phyloP scores from a whole-genome alignment of 192 early-diverging fungal genomes.

The Coemansia umbellata region DNA sequence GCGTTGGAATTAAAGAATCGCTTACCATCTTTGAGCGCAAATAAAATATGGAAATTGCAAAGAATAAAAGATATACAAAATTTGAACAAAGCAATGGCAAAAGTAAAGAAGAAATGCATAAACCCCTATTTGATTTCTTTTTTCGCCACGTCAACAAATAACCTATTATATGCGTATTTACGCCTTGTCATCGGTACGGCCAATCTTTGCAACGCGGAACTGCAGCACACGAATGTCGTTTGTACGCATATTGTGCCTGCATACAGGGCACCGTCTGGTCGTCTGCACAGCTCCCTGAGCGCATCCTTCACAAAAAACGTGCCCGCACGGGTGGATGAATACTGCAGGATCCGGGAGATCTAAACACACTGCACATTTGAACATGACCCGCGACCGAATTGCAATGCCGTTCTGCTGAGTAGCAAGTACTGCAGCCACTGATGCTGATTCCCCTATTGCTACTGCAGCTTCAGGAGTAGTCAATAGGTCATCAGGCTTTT shows the following conservation, averaged over 20 bases:
- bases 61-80: too few species aligned
- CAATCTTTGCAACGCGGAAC: constrained; percentile 32
- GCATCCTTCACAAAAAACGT: constrained; percentile 47
- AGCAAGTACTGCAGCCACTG: background rate
- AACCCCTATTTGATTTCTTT: too few species aligned
- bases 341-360: constrained; percentile 45
- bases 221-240: constrained; percentile 38
- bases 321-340: constrained; percentile 44
- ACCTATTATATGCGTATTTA: background rate
- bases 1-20: too few species aligned
- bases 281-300: constrained; percentile 36
- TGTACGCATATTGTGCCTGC: constrained; percentile 35
- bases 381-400: constrained; percentile 23
- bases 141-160: background rate
- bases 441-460: background rate
- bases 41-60: too few species aligned
- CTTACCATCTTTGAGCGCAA: too few species aligned
- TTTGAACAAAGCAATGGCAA: too few species aligned
- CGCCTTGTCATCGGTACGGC: constrained; percentile 1
- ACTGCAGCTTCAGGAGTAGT: background rate
- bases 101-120: background rate
- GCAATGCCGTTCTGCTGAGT: background rate
- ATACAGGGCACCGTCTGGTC: constrained; percentile 39
- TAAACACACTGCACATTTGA: constrained; percentile 47
- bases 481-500: background rate